A percentile compares a stretch with the other conserved stretches of the same genome.
Evolutionary conservation across 441 rosid genomes (phyloP).

Genomic region (Populus hybrid): DNA sequence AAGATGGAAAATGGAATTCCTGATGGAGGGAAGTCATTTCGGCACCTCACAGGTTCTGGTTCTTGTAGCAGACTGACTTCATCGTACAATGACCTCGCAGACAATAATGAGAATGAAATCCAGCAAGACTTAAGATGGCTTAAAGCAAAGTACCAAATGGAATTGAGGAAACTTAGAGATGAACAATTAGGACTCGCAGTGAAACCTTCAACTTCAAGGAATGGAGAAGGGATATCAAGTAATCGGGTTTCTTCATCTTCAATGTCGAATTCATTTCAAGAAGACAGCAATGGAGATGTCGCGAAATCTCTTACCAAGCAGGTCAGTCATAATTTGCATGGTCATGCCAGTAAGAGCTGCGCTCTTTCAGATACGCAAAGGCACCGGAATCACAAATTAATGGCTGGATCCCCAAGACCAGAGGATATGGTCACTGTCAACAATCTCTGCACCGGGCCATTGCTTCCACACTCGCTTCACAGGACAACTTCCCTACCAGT

Average conservation of each 20-base stretch:
- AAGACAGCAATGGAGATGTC: conserved; percentile 14
- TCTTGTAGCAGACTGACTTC: conserved; percentile 39
- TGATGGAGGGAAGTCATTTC: conserved; percentile 23
- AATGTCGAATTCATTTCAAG: conserved; percentile 14
- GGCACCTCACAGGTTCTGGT: conserved; percentile 27
- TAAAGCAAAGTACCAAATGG: conserved; percentile 62
- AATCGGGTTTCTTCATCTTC: conserved; percentile 13
- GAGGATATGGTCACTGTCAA: conserved; percentile 24
- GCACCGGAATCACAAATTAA: conserved; percentile 27
- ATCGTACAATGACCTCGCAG: conserved; percentile 28
- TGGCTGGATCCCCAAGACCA: conserved; percentile 21
- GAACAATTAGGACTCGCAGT: conserved; percentile 34
- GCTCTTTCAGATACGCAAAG: conserved; percentile 27
- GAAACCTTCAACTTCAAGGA: conserved; percentile 19
- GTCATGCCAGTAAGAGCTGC: conserved; percentile 2
- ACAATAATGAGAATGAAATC: conserved; percentile 39
- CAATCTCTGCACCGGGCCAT: conserved; percentile 32
- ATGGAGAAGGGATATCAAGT: conserved; percentile 14
- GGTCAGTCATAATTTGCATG: conserved; percentile 13
- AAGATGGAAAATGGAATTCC: conserved; percentile 25
- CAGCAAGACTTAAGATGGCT: conserved; percentile 71
- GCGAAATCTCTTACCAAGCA: conserved; percentile 20
- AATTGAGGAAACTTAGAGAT: conserved; percentile 53
- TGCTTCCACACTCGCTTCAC: conserved; percentile 53
- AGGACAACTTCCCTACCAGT: conserved; percentile 69